Evolutionary conservation across 805 yeast genomes (phyloP).

Genomic region (Hanseniaspora clermontiae): DNA sequence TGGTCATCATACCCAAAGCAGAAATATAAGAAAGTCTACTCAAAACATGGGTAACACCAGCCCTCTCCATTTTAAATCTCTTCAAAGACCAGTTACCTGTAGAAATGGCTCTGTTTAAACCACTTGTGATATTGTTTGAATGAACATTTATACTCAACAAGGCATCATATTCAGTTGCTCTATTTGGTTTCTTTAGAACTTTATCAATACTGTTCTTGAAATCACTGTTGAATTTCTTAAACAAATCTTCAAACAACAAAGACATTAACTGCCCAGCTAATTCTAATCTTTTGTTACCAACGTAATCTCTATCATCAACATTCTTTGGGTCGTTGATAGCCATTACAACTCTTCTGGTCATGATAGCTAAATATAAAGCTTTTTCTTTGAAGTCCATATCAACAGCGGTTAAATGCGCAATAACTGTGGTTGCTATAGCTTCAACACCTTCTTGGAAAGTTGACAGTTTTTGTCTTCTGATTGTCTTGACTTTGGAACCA

Average conservation of each 20-base stretch:
- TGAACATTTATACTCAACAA: slow-evolving; percentile 77
- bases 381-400: slow-evolving; percentile 84
- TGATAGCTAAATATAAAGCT: slow-evolving; percentile 84
- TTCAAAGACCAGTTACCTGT: slow-evolving; percentile 98
- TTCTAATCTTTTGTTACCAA: slow-evolving; percentile 93
- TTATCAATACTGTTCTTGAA: slow-evolving; percentile 91
- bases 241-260: slow-evolving; percentile 85
- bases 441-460: slow-evolving; percentile 89
- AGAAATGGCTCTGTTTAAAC: slow-evolving; percentile 89
- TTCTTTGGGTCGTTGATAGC: slow-evolving; percentile 85
- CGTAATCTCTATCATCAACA: slow-evolving; percentile 98
- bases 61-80: slow-evolving; percentile 98
- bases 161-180: slow-evolving; percentile 93
- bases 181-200: slow-evolving; percentile 80
- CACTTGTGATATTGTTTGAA: slow-evolving; percentile 84
- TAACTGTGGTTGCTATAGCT: slow-evolving; percentile 88
- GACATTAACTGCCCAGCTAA: slow-evolving; percentile 96
- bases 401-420: slow-evolving; percentile 83
- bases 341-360: slow-evolving; percentile 94
- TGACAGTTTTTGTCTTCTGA: slow-evolving; percentile 77
- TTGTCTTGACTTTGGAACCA: slow-evolving; percentile 83
- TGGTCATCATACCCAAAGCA: slow-evolving; percentile 98
- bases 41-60: slow-evolving; percentile 95
- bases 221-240: slow-evolving; percentile 89
- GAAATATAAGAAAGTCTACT: slow-evolving; percentile 84